Base-by-base conservation (phyloP, 2,329 filamentous ascomycete genomes). In the Penicillium sp. region DNA sequence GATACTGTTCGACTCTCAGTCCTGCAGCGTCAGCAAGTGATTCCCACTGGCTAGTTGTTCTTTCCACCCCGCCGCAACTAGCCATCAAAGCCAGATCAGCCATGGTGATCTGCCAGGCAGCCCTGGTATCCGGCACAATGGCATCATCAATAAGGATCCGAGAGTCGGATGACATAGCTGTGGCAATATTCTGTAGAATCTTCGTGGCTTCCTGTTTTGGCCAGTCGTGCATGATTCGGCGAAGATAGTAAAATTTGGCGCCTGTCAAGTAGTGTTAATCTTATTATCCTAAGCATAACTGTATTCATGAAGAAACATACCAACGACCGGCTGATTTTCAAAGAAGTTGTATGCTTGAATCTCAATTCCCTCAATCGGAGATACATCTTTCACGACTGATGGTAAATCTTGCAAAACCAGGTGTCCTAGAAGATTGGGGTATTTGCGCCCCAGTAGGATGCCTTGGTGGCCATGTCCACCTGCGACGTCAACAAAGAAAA, bases 101-200 rank as follows among this genome's bases (percentile, higher is more conserved):
- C 62, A 61, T 26, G 1, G 61, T 52, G 0, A 54, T 48, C 42
- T 59, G 57, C 62, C 55, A 67, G 31, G 54, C 48, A 3, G 59
- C 60, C 1, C 54, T 55, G 11, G 42, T 59, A 24, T 76, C 61
- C 1, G 75, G 74, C 8, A 80, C 40, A 3, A 79, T 72, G 19
- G 75, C 67, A n/a, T 80, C 78, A 49, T 77, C 73, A 45, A 80
- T 74, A 19, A 80, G 55, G 19, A 80, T 67, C 13, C 65, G 60
- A 0, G 75, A 77, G 4, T 71, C 52, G 0, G 50, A 19, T 1
- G 37, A 24, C 64, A 66, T 61, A 1, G 56, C 62, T 0, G 63
- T 54, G 1, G 55, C 55, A 8, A 75, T 55, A 13, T 72, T 66
- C 10, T 58, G 60, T 26, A 78, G 67, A 8, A 80, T 76, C 7